Evolutionary conservation across 2,329 filamentous ascomycete genomes (phyloP).

Genomic region (Hypoxylon sp.): DNA sequence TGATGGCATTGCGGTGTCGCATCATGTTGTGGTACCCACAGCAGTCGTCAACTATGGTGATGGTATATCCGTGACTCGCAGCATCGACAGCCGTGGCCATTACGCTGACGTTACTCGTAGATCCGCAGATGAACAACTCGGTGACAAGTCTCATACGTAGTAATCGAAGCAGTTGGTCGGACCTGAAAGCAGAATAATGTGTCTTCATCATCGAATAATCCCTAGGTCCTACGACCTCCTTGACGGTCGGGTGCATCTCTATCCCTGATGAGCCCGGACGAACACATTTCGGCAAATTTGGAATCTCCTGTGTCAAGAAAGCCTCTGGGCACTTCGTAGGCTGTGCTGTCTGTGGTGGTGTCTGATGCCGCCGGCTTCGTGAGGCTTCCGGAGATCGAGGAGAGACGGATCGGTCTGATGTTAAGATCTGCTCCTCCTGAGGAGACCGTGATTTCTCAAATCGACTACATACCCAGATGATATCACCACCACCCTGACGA

Average conservation of each 20-base stretch:
- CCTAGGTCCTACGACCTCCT: slow-evolving; percentile 54
- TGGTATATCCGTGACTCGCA: slow-evolving; percentile 84
- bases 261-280: slow-evolving; percentile 55
- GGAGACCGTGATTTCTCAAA: slow-evolving; percentile 70
- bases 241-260: slow-evolving; percentile 55
- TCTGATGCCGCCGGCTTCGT: slow-evolving; percentile 39
- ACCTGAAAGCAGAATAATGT: slow-evolving; percentile 87
- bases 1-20: slow-evolving; percentile 75
- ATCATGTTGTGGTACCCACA: slow-evolving; percentile 78
- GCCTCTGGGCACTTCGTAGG: slow-evolving; percentile 37
- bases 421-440: slow-evolving; percentile 61
- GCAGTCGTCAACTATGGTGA: slow-evolving; percentile 88
- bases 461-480: slow-evolving; percentile 86
- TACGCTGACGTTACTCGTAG: slow-evolving; percentile 85
- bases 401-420: slow-evolving; percentile 46
- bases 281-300: slow-evolving; percentile 53
- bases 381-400: slow-evolving; percentile 28
- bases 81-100: slow-evolving; percentile 93
- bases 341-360: slow-evolving; percentile 41
- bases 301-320: slow-evolving; percentile 53
- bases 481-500: slow-evolving; percentile 71
- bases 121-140: slow-evolving; percentile 88
- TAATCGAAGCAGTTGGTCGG: slow-evolving; percentile 75
- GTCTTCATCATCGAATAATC: slow-evolving; percentile 71
- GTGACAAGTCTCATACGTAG: slow-evolving; percentile 88